phyloP scores from a whole-genome alignment of 2,329 filamentous ascomycete species.

The Fusarium nanum region DNA sequence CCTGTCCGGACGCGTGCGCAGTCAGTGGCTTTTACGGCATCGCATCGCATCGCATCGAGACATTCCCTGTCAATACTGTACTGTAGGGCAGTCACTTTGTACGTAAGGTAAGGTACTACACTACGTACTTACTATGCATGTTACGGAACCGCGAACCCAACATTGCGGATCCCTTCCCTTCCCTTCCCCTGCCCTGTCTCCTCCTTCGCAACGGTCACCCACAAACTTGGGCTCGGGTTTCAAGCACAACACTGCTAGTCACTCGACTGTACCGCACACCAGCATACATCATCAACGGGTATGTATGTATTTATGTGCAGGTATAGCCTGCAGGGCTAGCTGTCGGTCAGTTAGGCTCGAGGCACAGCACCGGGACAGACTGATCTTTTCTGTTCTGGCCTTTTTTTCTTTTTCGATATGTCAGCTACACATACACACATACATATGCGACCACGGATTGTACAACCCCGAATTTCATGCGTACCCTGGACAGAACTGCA shows the following conservation, averaged over 20 bases:
- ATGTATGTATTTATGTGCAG: constrained; percentile 11
- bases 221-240: constrained; percentile 28
- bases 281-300: constrained; percentile 24
- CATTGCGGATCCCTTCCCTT: constrained; percentile 20
- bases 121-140: neutral
- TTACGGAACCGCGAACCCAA: constrained; percentile 1
- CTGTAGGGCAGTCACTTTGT: neutral
- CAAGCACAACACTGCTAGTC: constrained; percentile 2
- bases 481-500: constrained; percentile 32
- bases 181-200: constrained; percentile 15
- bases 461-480: constrained; percentile 46
- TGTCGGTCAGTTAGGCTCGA: neutral
- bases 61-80: neutral
- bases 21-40: constrained; percentile 11
- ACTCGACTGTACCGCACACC: constrained; percentile 17
- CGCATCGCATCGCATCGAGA: constrained; percentile 6
- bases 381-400: neutral
- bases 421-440: constrained; percentile 5
- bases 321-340: neutral
- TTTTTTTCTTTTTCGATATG: constrained; percentile 1
- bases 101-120: neutral
- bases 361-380: neutral
- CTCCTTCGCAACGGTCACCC: constrained; percentile 33
- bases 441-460: constrained; percentile 27
- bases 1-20: constrained; percentile 12